Percentiles rank a stretch among this genome's conserved stretches.
phyloP scores from a whole-genome alignment of 1,139 yeast genomes.

The Entelexis paramagnoliae region DNA sequence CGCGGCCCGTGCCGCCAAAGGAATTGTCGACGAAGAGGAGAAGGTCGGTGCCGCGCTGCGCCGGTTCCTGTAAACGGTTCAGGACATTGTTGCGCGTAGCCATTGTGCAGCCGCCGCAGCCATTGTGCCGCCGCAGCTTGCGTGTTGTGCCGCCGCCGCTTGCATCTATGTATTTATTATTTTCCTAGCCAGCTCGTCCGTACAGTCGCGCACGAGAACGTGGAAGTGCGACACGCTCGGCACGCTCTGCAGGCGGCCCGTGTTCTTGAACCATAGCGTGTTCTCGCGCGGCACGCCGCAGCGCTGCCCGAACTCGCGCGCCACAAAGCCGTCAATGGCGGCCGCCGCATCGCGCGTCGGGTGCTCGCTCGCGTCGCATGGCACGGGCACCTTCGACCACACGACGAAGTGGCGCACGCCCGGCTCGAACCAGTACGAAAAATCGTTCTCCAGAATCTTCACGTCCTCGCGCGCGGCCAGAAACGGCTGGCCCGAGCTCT shows the following conservation, averaged over 20 bases:
- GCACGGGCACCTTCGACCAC: conserved; percentile 34
- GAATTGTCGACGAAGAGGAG: conserved; percentile 21
- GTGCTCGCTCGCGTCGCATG: conserved; percentile 27
- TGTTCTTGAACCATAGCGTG: conserved; percentile 36
- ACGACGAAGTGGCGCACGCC: conserved; percentile 35
- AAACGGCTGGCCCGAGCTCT: conserved; percentile 17
- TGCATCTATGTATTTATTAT: neutral
- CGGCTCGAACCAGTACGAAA: conserved; percentile 35
- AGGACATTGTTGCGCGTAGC: too few species aligned
- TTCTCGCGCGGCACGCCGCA: conserved; percentile 25
- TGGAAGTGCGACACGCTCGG: conserved; percentile 36
- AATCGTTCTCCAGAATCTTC: conserved; percentile 34
- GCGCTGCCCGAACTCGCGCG: conserved; percentile 26
- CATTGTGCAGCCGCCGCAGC: too few species aligned
- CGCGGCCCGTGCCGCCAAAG: conserved; percentile 16
- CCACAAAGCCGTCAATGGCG: conserved; percentile 29
- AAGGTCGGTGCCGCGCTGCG: conserved; percentile 24
- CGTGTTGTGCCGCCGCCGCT: too few species aligned
- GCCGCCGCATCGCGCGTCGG: conserved; percentile 26
- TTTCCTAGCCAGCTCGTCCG: neutral
- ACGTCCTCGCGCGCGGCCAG: conserved; percentile 29
- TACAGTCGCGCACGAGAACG: conserved; percentile 28
- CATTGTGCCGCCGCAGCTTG: too few species aligned
- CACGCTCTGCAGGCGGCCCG: conserved; percentile 34
- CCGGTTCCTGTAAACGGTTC: conserved; percentile 19